phyloP scores from a whole-genome alignment of 2,329 filamentous ascomycete species.

The Fusarium nygamai region DNA sequence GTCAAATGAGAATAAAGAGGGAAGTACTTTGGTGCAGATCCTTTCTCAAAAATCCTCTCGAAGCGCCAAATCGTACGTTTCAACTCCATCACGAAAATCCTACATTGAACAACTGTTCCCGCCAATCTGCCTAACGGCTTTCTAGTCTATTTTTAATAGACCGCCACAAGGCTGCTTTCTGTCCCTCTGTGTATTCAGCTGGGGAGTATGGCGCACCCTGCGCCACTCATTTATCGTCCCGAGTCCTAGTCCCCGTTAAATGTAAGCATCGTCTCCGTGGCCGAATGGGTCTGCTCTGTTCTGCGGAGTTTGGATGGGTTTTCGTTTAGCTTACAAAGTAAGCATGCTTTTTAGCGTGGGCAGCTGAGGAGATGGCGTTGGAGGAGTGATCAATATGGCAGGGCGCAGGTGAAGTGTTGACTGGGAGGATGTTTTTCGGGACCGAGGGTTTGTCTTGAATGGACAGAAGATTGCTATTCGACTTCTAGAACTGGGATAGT shows the following conservation, averaged over 20 bases:
- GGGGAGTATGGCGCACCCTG: not conserved
- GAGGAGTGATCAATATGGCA: not conserved
- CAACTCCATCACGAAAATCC: not conserved
- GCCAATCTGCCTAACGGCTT: constrained; percentile 5
- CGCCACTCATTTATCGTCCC: not conserved
- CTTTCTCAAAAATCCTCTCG: not conserved
- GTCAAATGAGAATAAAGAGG: not conserved
- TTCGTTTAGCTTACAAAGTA: not conserved
- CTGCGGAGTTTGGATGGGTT: not conserved
- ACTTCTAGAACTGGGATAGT: not conserved
- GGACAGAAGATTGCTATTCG: not conserved
- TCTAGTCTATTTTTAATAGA: constrained; percentile 17
- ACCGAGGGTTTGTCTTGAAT: not conserved
- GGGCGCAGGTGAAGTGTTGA: not conserved
- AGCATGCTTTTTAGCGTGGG: not conserved
- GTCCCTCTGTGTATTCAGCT: not conserved
- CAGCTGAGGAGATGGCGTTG: not conserved
- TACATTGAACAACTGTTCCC: not conserved
- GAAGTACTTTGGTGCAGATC: not conserved
- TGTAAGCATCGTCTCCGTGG: not conserved
- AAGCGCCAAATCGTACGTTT: constrained; percentile 9
- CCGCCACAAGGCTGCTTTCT: not conserved
- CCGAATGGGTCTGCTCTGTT: not conserved
- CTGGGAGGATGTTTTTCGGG: not conserved
- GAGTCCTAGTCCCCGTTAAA: not conserved